Percentiles rank a stretch among this genome's conserved stretches.
phyloP scores from a whole-genome alignment of 257 asterid genomes.

The Penstemon davidsonii region DNA sequence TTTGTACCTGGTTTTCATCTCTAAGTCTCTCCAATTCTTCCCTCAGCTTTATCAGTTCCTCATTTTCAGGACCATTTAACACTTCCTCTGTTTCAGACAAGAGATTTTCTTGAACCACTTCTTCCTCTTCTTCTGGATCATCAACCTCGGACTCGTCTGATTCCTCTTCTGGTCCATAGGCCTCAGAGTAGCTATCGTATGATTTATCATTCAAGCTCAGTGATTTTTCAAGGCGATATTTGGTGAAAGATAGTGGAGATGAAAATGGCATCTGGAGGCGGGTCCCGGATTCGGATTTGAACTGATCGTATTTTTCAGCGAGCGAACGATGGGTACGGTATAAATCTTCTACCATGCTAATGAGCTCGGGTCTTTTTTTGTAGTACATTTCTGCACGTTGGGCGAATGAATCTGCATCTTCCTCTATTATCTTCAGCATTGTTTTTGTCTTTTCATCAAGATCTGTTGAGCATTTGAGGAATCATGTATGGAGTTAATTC shows the following conservation, averaged over 20 bases:
- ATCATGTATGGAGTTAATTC: background rate
- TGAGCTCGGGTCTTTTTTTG: conserved; percentile 81
- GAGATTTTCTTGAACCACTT: conserved; percentile 3
- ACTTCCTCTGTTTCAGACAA: conserved; percentile 31
- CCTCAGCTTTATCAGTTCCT: conserved; percentile 38
- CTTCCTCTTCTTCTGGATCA: conserved; percentile 67
- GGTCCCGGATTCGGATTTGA: conserved; percentile 53
- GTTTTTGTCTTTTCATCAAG: conserved; percentile 65
- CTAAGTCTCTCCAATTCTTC: conserved; percentile 58
- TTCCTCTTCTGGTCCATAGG: conserved; percentile 52
- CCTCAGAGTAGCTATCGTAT: conserved; percentile 83
- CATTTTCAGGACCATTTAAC: conserved; percentile 22
- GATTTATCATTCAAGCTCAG: conserved; percentile 49
- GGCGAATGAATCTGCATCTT: conserved; percentile 86
- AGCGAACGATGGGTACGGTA: conserved; percentile 71
- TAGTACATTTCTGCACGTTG: conserved; percentile 92
- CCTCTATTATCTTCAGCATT: conserved; percentile 74
- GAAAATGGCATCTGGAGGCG: conserved; percentile 41
- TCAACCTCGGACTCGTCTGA: conserved; percentile 75
- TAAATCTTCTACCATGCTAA: conserved; percentile 75
- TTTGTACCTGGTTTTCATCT: conserved; percentile 54
- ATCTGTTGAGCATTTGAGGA: conserved; percentile 38
- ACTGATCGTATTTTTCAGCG: conserved; percentile 70
- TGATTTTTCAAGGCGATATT: conserved; percentile 46
- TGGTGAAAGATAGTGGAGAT: conserved; percentile 51